Conservation (phyloP, 179 eudicot genomes). For the Silene vulgaris region DNA sequence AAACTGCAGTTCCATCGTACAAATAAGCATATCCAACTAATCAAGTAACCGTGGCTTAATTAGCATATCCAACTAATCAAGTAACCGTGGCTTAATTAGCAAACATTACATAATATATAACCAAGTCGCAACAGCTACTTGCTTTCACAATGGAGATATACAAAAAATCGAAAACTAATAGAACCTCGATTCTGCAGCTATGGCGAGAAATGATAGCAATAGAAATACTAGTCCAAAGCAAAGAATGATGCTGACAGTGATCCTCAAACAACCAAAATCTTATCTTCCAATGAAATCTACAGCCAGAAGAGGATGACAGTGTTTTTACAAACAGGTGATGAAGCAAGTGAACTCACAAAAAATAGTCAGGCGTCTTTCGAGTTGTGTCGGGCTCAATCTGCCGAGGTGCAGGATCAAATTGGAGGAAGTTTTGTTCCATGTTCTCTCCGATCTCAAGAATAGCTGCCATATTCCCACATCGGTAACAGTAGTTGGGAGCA, state of each 20-base stretch:
- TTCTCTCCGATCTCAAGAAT: conserved; percentile 88
- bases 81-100: no score
- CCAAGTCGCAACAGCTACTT: conserved; percentile 22
- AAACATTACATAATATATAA: conserved; percentile 16
- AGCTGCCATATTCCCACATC: conserved; percentile 94
- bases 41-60: no score
- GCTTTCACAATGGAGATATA: conserved; percentile 21
- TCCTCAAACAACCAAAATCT: conserved; percentile 41
- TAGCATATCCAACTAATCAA: no score
- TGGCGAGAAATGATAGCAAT: conserved; percentile 30
- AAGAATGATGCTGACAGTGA: conserved; percentile 41
- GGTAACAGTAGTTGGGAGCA: conserved; percentile 91
- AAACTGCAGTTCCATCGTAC: no score
- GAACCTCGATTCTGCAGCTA: conserved; percentile 27
- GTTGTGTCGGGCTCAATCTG: conserved; percentile 88
- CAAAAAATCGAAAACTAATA: conserved; percentile 21
- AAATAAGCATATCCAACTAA: no score
- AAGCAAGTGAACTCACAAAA: conserved; percentile 52
- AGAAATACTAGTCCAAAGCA: conserved; percentile 38
- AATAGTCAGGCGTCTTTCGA: conserved; percentile 90
- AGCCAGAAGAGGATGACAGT: conserved; percentile 34
- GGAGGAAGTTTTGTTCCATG: conserved; percentile 91
- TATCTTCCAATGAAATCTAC: conserved; percentile 42
- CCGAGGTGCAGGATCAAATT: conserved; percentile 86
- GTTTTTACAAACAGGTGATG: conserved; percentile 29